These are phyloP conservation scores for Fusarium lyarnte DNA, from an alignment of 2,329 filamentous ascomycete species.

Conservation along the genomic window DNA sequence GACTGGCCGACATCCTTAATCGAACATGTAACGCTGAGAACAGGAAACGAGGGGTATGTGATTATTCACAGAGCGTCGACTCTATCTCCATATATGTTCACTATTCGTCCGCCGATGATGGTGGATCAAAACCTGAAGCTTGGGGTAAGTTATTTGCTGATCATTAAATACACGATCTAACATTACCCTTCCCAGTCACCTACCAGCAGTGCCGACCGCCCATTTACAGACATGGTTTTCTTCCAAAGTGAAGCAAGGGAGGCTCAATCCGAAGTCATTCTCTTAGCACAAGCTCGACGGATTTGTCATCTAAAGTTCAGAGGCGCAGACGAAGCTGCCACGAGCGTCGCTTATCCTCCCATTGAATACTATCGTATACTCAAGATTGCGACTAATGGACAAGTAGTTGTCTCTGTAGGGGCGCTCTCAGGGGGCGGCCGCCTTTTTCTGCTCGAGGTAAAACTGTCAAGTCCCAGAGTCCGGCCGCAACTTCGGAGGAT, in stretches of 20 bases:
- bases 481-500: neutral
- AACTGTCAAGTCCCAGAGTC: rapidly evolving
- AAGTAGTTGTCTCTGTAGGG: neutral
- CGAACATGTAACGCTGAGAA: neutral
- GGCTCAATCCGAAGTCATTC: neutral
- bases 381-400: neutral
- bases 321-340: neutral
- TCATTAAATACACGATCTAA: neutral
- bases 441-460: neutral
- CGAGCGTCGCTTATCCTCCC: neutral
- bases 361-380: neutral
- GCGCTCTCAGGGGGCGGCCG: neutral
- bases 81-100: neutral
- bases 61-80: neutral
- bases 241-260: neutral
- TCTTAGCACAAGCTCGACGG: neutral
- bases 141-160: neutral
- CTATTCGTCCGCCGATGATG: rapidly evolving
- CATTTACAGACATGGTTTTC: neutral
- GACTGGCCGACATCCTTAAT: neutral
- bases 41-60: neutral
- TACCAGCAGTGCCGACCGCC: neutral
- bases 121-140: neutral
- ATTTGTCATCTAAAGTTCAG: neutral
- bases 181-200: neutral